These are phyloP conservation scores for Thielaviopsis cerberus DNA, from an alignment of 2,329 filamentous ascomycete species.

Conservation along the genomic window DNA sequence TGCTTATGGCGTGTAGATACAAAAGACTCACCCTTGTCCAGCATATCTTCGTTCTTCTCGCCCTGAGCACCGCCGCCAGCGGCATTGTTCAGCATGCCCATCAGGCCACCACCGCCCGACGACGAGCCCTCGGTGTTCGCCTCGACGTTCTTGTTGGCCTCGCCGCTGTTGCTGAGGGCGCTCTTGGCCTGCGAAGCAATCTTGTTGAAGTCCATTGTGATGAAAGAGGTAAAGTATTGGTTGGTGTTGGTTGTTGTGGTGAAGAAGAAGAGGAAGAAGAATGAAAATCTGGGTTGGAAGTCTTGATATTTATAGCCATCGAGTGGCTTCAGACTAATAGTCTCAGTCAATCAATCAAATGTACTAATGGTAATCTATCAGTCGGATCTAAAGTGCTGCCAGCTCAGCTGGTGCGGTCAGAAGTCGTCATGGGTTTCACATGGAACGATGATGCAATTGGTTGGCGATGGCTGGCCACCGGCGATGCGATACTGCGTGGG, in stretches of 20 bases:
- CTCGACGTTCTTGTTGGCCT: conserved; percentile 8
- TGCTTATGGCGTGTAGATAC: neutral
- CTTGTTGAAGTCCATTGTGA: conserved; percentile 11
- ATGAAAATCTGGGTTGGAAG: neutral
- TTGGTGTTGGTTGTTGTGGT: neutral
- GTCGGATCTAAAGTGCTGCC: no score
- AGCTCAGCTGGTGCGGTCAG: neutral
- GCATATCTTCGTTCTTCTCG: conserved; percentile 66
- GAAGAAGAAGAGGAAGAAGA: neutral
- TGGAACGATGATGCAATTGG: neutral
- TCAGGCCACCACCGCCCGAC: conserved; percentile 33
- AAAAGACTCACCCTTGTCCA: conserved; percentile 50
- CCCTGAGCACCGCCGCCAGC: conserved; percentile 55
- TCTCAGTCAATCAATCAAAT: no score
- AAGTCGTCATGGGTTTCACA: neutral
- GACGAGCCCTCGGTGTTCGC: conserved; percentile 18
- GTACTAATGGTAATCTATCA: no score
- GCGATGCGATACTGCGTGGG: no score
- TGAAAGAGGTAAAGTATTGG: neutral
- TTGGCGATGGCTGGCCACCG: no score
- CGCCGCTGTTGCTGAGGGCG: conserved; percentile 5
- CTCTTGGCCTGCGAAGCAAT: conserved; percentile 13
- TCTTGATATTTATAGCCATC: neutral
- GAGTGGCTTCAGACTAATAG: no score
- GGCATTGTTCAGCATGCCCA: conserved; percentile 51